Base-by-base conservation (phyloP, 805 yeast species). In the Saturnispora halmiae region DNA sequence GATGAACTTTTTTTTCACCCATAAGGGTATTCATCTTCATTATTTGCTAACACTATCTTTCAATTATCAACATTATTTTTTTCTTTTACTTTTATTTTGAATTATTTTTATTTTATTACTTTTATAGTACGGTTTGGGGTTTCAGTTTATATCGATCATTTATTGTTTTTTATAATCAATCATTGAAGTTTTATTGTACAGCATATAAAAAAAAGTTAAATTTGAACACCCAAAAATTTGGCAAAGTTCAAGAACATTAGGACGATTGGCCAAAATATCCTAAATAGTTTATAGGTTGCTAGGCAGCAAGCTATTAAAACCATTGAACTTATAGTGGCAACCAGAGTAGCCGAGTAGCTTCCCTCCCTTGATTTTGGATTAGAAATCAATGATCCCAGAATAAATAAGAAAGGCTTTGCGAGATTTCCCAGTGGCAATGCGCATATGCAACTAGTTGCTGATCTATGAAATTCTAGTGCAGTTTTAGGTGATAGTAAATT, bases 381-480 rank as follows among this genome's bases (percentile, higher is more conserved):
- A 1, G 47, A 44, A 6, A 46, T 43, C 3, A 43, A 27, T 18
- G 24, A 8, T 4, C 43, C 41, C 18, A 46, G 21, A 4, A 43
- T 10, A 8, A 26, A 21, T 6, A 44, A 27, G n/a, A 41, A 10
- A 15, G 44, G 46, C 6, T 31, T 35, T 10, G 36, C 11, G 4
- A 42, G 7, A 6, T 34, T 32, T 9, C 43, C 32, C 7, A 41
- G 22, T 13, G 49, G 49, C 19, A 44, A 28, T 3, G 38, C 14
- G 10, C 18, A 16, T 10, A 46, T 27, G 26, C 42, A 40, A 4
- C 11, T 21, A 3, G 25, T 8, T 9, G 34, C 34, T 4, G 38
- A 36, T 3, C 34, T 15, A n/a, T 46, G 47, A 14, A 46, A 38
- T 18, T 44, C 42, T 8, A 31, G 14, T 4, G 42, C 36, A 10